Conservation (phyloP, 2,329 filamentous ascomycete genomes). For the Alternaria gaisen region DNA sequence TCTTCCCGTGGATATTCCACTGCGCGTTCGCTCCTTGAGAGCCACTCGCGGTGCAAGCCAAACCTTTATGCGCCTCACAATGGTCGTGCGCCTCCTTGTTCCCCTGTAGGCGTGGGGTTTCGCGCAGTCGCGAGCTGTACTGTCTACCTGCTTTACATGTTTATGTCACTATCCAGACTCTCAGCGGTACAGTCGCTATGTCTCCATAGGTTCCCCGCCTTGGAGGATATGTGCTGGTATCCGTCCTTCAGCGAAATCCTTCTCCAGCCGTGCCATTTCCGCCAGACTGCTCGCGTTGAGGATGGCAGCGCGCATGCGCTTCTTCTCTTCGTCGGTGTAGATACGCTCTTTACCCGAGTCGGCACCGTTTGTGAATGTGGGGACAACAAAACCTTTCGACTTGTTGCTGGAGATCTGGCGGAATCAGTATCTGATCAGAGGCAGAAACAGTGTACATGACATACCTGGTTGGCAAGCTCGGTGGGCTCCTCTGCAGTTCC, state of each 20-base stretch:
- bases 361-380: conserved; percentile 51
- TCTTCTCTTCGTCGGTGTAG: conserved; percentile 86
- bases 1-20: neutral
- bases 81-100: neutral
- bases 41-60: neutral
- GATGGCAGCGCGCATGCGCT: conserved; percentile 85
- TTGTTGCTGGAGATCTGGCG: conserved; percentile 79
- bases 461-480: conserved; percentile 68
- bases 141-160: neutral
- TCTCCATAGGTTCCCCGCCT: conserved; percentile 42
- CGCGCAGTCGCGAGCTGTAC: neutral
- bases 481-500: conserved; percentile 81
- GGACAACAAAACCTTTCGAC: conserved; percentile 75
- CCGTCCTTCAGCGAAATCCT: conserved; percentile 87
- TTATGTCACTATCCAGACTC: neutral
- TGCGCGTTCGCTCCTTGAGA: neutral
- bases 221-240: conserved; percentile 65
- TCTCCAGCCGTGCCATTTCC: conserved; percentile 90
- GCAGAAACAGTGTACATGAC: neutral
- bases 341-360: conserved; percentile 67
- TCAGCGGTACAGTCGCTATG: conserved; percentile 16
- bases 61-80: neutral
- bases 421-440: conserved; percentile 37
- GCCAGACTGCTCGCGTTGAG: conserved; percentile 86
- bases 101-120: neutral